These are phyloP conservation scores for Beta macrorhiza DNA, from an alignment of 179 eudicot genomes.

Conservation along the genomic window DNA sequence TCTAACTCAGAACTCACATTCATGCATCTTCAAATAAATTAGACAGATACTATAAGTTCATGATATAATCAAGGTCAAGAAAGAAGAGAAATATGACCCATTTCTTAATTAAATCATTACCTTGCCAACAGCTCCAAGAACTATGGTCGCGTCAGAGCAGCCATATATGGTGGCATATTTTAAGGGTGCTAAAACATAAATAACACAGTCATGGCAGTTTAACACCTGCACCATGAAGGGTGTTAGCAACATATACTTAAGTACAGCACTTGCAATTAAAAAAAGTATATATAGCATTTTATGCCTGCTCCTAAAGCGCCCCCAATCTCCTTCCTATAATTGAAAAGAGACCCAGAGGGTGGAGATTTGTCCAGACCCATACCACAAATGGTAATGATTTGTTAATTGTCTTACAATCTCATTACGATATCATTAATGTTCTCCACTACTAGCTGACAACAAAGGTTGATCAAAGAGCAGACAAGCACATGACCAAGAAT, in stretches of 20 bases:
- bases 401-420: no score
- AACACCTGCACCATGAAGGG: conserved; percentile 51
- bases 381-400: no score
- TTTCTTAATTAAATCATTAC: conserved; percentile 36
- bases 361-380: no score
- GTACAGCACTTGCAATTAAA: neutral
- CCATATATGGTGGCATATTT: conserved; percentile 90
- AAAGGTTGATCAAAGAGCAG: no score
- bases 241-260: neutral
- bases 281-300: neutral
- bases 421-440: no score
- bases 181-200: conserved; percentile 86
- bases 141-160: conserved; percentile 91
- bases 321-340: no score
- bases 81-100: neutral
- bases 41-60: neutral
- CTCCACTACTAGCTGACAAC: no score
- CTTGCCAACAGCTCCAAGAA: conserved; percentile 99
- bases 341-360: no score
- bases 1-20: conserved; percentile 16
- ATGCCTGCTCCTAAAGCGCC: no score
- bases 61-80: neutral
- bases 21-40: neutral
- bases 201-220: conserved; percentile 91
- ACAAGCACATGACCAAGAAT: no score